Base-by-base conservation (phyloP, 495 filamentous ascomycete genomes). In the Aspergillus diversus region DNA sequence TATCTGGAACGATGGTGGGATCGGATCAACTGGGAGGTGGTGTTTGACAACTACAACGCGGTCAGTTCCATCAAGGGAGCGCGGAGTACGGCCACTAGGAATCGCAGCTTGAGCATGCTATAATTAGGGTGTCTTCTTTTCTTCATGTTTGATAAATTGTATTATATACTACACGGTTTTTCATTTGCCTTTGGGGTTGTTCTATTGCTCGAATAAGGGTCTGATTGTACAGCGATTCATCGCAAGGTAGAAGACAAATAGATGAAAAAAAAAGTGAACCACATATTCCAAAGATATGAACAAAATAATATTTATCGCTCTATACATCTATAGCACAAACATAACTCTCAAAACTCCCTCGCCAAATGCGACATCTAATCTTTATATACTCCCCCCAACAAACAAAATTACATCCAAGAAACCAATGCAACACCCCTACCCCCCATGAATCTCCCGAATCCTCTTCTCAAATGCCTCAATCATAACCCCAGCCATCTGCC, bases 401-500 rank as follows among this genome's bases (percentile, higher is more conserved):
- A 35, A 13, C 33, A 33, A 21, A 57, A 12, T 11, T 32, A n/a
- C 47, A 17, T 56, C 17, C 16, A 17, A 7, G n/a, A n/a, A 46
- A 52, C 16, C 32, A 13, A 60, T 4, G 12, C 13, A 60, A 16
- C 35, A 48, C 3, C 16, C 13, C 17, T 27, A 32, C 61, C 33
- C 54, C 17, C 60, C 60, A 56, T 84, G 82, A 65, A 89, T 73
- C 66, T 83, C 79, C 77, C 80, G 78, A 46, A 91, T 90, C 71
- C 91, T 81, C 79, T 83, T 83, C 81, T 97, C 93, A 83, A 98
- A 99, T 33, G 95, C 95, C 77, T 90, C 86, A 69, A 99, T 89
- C 93, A 99, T 95, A 55, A 90, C 79, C 11, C 83, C 85, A 31
- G 90, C 94, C 69, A 97, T 89, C 76, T 90, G 91, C 47, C 90